phyloP scores from a whole-genome alignment of 2,329 filamentous ascomycete genomes.

The Xylaria polymorpha region DNA sequence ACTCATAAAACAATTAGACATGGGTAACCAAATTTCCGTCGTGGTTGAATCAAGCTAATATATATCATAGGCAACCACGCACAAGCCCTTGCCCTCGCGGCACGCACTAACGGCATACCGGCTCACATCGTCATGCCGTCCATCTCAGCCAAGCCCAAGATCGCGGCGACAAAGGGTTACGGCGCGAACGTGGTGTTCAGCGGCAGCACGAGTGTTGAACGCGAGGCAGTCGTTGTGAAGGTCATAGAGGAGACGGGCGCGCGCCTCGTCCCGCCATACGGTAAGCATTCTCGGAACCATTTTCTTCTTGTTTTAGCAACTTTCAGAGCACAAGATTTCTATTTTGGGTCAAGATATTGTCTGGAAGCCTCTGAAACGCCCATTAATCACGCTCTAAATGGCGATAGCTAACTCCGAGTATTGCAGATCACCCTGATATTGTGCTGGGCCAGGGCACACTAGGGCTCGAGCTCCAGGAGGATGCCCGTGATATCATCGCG shows the following conservation, averaged over 20 bases:
- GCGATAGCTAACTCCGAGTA: no score
- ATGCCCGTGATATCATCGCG: slow-evolving; percentile 68
- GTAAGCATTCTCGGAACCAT: no score
- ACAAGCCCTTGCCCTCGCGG: slow-evolving; percentile 89
- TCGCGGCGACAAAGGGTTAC: slow-evolving; percentile 82
- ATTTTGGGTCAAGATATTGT: no score
- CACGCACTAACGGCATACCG: slow-evolving; percentile 76
- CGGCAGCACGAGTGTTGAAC: slow-evolving; percentile 81
- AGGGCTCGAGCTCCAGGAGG: slow-evolving; percentile 82
- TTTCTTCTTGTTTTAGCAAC: no score
- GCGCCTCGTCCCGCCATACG: slow-evolving; percentile 86
- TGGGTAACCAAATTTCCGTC: neutral
- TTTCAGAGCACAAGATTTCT: no score
- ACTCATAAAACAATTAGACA: no score
- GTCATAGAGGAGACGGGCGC: slow-evolving; percentile 80
- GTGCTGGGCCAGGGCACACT: slow-evolving; percentile 94
- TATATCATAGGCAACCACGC: slow-evolving; percentile 83
- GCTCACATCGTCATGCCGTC: slow-evolving; percentile 92
- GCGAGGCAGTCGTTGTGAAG: slow-evolving; percentile 78
- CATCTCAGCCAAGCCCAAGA: slow-evolving; percentile 88
- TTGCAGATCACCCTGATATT: slow-evolving; percentile 80
- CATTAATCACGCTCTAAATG: no score
- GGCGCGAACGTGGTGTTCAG: slow-evolving; percentile 83
- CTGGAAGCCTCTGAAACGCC: no score
- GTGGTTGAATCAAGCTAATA: neutral